Percentiles rank a stretch among this genome's conserved stretches.
phyloP scores from a whole-genome alignment of 208 protist species.

The Trypanosomatidae sp. region DNA sequence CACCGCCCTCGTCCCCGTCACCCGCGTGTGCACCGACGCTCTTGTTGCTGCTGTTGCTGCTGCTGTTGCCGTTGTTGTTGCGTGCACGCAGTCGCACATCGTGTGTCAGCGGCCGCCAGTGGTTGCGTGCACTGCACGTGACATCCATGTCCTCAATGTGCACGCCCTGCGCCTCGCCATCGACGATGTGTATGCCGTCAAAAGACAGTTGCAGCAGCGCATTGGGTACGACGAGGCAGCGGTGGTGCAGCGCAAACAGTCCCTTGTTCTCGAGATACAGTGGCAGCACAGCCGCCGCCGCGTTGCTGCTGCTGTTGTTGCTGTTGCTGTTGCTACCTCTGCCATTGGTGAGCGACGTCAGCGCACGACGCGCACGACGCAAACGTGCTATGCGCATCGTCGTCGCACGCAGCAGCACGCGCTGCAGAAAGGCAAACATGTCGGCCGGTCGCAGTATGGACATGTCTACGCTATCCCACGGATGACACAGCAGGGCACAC shows the following conservation, averaged over 20 bases:
- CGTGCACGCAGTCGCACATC: neutral
- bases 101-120: constrained; percentile 29
- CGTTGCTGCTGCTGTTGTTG: too few relatives aligned
- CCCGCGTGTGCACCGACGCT: too few relatives aligned
- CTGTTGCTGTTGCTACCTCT: too few relatives aligned
- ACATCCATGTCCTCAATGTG: constrained; percentile 62
- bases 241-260: constrained; percentile 56
- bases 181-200: constrained; percentile 50
- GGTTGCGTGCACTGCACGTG: constrained; percentile 58
- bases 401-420: constrained; percentile 18
- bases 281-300: too few relatives aligned
- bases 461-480: constrained; percentile 79
- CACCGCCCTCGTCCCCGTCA: neutral
- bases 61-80: neutral
- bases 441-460: constrained; percentile 55
- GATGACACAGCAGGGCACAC: constrained; percentile 73
- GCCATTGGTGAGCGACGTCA: too few relatives aligned
- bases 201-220: constrained; percentile 47
- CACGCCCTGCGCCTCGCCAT: constrained; percentile 71
- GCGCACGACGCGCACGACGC: constrained; percentile 2
- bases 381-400: constrained; percentile 7
- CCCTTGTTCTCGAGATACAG: constrained; percentile 31
- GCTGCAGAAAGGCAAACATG: constrained; percentile 60
- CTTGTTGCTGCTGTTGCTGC: neutral
- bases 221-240: constrained; percentile 62